Conservation (phyloP, 2,329 filamentous ascomycete genomes). For the Xylogone sp. region DNA sequence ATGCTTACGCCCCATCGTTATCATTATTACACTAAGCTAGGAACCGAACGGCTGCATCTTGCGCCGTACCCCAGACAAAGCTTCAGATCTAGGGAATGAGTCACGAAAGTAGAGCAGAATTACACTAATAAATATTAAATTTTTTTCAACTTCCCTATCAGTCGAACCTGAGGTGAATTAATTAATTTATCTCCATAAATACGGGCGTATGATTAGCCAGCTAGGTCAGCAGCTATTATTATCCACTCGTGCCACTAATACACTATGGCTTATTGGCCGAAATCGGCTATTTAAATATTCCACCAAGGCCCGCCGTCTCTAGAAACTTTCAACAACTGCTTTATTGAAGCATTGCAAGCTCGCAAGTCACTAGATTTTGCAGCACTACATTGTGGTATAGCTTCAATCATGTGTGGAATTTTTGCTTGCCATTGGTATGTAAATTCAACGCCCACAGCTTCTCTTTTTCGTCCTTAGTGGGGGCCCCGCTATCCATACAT, state of each 20-base stretch:
- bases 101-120: too few relatives aligned
- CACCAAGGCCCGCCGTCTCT: neutral
- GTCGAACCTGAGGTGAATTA: too few relatives aligned
- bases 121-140: too few relatives aligned
- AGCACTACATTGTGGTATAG: neutral
- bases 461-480: slow-evolving; percentile 29
- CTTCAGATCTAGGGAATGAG: too few relatives aligned
- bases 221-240: too few relatives aligned
- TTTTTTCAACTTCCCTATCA: too few relatives aligned
- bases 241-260: neutral
- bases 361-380: neutral
- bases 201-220: too few relatives aligned
- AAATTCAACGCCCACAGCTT: slow-evolving; percentile 5
- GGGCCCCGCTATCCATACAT: slow-evolving; percentile 14
- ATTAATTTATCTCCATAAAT: too few relatives aligned
- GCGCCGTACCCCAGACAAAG: too few relatives aligned
- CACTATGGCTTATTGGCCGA: neutral
- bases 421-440: slow-evolving; percentile 90
- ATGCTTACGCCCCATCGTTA: too few relatives aligned
- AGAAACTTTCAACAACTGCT: neutral
- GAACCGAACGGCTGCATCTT: too few relatives aligned
- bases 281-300: neutral
- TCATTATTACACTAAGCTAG: too few relatives aligned
- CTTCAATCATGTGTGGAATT: slow-evolving; percentile 36
- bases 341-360: neutral